Conservation (phyloP, 306 rosid genomes). For the Chamaecrista fasciculata region DNA sequence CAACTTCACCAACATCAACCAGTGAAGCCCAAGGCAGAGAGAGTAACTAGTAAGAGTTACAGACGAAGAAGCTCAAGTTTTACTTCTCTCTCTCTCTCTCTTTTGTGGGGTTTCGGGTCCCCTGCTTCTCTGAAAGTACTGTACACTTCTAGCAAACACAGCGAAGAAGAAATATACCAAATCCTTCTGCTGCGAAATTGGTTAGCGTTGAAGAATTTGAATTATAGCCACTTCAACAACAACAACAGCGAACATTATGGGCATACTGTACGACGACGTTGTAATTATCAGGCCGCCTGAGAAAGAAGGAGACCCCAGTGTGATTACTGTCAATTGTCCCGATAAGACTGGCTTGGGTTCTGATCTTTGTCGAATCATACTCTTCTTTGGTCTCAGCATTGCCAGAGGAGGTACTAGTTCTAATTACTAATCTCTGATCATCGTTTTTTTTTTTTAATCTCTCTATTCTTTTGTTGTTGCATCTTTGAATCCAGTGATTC, state of each 20-base stretch:
- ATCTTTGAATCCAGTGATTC: neutral
- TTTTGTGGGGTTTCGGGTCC: neutral
- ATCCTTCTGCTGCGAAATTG: neutral
- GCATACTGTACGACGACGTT: constrained; percentile 72
- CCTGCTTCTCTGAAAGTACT: constrained; percentile 1
- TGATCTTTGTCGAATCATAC: constrained; percentile 93
- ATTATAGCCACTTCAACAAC: neutral
- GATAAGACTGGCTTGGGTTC: constrained; percentile 95
- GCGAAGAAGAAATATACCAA: neutral
- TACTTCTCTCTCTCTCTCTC: no score
- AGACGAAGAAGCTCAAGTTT: no score
- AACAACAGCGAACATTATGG: constrained; percentile 70
- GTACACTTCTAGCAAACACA: constrained; percentile 7
- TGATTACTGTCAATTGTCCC: constrained; percentile 89
- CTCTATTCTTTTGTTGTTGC: neutral
- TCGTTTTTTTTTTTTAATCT: neutral
- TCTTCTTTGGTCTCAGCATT: constrained; percentile 90
- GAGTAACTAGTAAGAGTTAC: no score
- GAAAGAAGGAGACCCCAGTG: constrained; percentile 63
- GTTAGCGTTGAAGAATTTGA: neutral
- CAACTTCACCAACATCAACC: constrained; percentile 2
- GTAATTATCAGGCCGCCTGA: constrained; percentile 65
- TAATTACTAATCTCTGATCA: constrained; percentile 6
- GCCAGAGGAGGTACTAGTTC: constrained; percentile 69
- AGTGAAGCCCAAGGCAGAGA: constrained; percentile 17